Percentiles rank a stretch among this genome's conserved stretches.
phyloP scores from a whole-genome alignment of 352 stramenopile genomes.

The Halophytophthora polymorphica region DNA sequence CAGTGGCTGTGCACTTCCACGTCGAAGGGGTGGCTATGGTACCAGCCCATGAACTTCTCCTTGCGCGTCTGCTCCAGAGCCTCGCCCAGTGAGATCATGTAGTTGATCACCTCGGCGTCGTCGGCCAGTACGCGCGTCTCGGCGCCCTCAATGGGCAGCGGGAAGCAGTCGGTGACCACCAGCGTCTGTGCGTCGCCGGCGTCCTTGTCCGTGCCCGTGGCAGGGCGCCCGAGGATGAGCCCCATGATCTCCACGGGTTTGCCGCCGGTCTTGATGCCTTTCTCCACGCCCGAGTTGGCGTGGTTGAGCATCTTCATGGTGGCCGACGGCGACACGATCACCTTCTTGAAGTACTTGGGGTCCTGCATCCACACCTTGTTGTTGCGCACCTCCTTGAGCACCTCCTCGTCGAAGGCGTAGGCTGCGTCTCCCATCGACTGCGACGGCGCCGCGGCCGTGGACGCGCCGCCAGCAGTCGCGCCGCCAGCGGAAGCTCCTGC shows the following conservation, averaged over 20 bases:
- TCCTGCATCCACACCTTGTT: conserved; percentile 91
- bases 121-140: conserved; percentile 96
- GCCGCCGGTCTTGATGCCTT: conserved; percentile 93
- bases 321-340: conserved; percentile 92
- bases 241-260: conserved; percentile 99
- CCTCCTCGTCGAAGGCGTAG: conserved; percentile 82
- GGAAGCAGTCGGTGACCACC: conserved; percentile 98
- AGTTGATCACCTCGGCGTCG: conserved; percentile 97
- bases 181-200: conserved; percentile 89
- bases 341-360: conserved; percentile 95
- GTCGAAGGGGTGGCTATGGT: conserved; percentile 99
- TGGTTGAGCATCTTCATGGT: conserved; percentile 98
- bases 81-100: conserved; percentile 98
- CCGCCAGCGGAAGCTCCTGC: conserved; percentile 4
- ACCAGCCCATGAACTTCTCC: conserved; percentile 99
- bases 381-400: conserved; percentile 81
- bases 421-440: conserved; percentile 54
- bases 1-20: conserved; percentile 95
- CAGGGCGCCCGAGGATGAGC: conserved; percentile 94
- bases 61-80: conserved; percentile 92
- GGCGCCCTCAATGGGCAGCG: conserved; percentile 95
- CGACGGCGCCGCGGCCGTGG: conserved; percentile 6
- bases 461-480: neutral
- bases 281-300: conserved; percentile 97
- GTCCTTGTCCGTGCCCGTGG: conserved; percentile 81